Evolutionary conservation across 2,329 filamentous ascomycete genomes (phyloP), one percentile per base, ranked within the genome.

Genomic region (Rosellinia necatrix): DNA sequence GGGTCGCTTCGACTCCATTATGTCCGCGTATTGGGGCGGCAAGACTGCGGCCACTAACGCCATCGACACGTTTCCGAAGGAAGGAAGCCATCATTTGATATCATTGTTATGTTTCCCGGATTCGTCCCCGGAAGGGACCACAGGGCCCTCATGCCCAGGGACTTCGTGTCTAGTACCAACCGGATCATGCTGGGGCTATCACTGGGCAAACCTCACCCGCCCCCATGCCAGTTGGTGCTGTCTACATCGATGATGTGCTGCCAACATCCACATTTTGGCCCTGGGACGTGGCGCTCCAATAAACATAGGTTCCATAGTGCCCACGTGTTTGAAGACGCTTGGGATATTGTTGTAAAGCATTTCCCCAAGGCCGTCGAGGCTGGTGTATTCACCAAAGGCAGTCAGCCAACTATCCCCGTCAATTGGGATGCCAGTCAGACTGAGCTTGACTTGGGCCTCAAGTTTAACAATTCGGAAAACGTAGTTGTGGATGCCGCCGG

Each of bases 241-340:
- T 47, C 4, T 46, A 58, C 51, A 41, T 58, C 25, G 22, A 19
- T 17, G 56, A 58, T 40, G 22, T 37, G 19, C 40, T 3, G 56
- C 56, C 12, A 50, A 40, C 37, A n/a, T 58, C 5, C 47, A 50
- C 51, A 30, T 58, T 19, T 19, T 48, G 29, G 56, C 50, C 4
- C 21, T 58, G 17, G 8, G 38, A n/a, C 38, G 46, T 3, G 56
- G 35, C 15, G 56, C 51, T 3, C 44, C 56, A 9, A 30, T 12
- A 22, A 58, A 55, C 40, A 46, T 58, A 8, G 56, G 56, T 13
- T 19, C 38, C 2, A 24, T 44, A 4, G 30, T 47, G 27, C 50
- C 51, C 43, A 60, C 27, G 40, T 49, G 4, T 61, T 61, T 21
- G 49, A 61, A 10, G 58, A 61, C n/a, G 58, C 50, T 3, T 50